These are phyloP conservation scores for Botrytis deweyae DNA, from an alignment of 2,329 filamentous ascomycete genomes.

Conservation along the genomic window DNA sequence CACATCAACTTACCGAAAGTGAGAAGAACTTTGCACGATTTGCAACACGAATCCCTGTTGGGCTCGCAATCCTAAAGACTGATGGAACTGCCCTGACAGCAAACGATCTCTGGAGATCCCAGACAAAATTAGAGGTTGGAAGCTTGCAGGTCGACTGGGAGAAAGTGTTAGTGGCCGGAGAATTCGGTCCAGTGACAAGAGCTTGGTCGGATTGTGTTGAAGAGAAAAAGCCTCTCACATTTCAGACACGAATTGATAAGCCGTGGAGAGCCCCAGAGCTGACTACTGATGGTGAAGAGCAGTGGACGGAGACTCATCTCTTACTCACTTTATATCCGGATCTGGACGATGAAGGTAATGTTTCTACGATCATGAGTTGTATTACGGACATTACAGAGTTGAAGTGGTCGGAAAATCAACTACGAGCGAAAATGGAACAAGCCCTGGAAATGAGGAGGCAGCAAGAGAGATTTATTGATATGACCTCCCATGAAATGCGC, in stretches of 20 bases:
- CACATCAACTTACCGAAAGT: constrained; percentile 60
- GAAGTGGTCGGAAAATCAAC: constrained; percentile 54
- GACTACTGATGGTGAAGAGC: constrained; percentile 4
- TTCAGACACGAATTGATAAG: constrained; percentile 1
- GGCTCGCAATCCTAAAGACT: constrained; percentile 67
- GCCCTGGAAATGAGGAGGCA: constrained; percentile 61
- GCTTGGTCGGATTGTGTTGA: constrained; percentile 21
- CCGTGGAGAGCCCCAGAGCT: constrained; percentile 10
- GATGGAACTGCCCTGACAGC: constrained; percentile 49
- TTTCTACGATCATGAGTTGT: constrained; percentile 74
- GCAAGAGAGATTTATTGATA: constrained; percentile 79
- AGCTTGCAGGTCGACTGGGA: constrained; percentile 12
- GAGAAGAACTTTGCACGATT: constrained; percentile 68
- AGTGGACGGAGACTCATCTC: neutral
- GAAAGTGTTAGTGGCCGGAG: constrained; percentile 9
- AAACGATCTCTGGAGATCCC: constrained; percentile 26
- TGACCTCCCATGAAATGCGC: constrained; percentile 69
- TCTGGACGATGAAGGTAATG: constrained; percentile 57
- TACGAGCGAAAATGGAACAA: constrained; percentile 45
- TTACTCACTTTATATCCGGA: constrained; percentile 51
- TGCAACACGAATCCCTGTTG: constrained; percentile 70
- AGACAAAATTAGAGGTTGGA: constrained; percentile 21
- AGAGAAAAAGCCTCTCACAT: neutral
- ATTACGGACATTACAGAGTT: constrained; percentile 85
- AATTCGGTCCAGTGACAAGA: neutral